Conservation (phyloP, 2,329 filamentous ascomycete genomes). For the Alternaria sp. region DNA sequence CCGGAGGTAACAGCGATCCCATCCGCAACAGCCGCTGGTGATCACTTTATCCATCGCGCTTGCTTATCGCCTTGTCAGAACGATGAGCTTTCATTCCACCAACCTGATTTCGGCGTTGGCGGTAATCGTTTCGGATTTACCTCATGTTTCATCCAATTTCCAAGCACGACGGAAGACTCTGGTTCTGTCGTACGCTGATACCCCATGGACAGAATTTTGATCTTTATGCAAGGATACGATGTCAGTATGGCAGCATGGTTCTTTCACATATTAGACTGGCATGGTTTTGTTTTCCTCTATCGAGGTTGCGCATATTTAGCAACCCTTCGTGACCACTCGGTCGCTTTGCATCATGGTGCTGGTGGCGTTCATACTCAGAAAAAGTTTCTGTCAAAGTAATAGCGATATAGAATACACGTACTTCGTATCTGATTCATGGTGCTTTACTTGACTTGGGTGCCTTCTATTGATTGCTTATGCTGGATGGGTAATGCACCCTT, state of each 20-base stretch:
- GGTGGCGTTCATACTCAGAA: slow-evolving; percentile 32
- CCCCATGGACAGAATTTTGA: slow-evolving; percentile 36
- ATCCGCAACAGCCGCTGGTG: slow-evolving; percentile 54
- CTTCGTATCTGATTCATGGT: slow-evolving; percentile 3
- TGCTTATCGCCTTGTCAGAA: slow-evolving; percentile 13
- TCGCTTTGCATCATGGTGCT: slow-evolving; percentile 36
- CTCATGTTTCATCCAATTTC: slow-evolving; percentile 18
- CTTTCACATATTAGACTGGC: slow-evolving; percentile 38
- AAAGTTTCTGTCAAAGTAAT: slow-evolving; percentile 40
- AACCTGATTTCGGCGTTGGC: slow-evolving; percentile 31
- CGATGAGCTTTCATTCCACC: slow-evolving; percentile 18
- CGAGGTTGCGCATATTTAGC: slow-evolving; percentile 15
- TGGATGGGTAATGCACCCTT: neutral
- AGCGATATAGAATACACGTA: slow-evolving; percentile 35
- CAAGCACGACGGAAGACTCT: slow-evolving; percentile 15
- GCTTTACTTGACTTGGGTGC: neutral
- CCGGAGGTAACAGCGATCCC: slow-evolving; percentile 51
- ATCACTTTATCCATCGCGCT: slow-evolving; percentile 15
- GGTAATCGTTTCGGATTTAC: slow-evolving; percentile 20
- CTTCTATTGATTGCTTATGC: neutral
- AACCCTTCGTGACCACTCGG: slow-evolving; percentile 13
- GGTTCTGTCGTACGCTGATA: slow-evolving; percentile 40
- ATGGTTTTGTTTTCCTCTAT: slow-evolving; percentile 29
- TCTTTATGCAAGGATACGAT: slow-evolving; percentile 19
- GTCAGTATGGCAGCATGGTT: slow-evolving; percentile 19